A percentile compares a stretch with the other conserved stretches of the same genome.
phyloP scores from a whole-genome alignment of 257 asterid species.

The Nicotiana tabacum region DNA sequence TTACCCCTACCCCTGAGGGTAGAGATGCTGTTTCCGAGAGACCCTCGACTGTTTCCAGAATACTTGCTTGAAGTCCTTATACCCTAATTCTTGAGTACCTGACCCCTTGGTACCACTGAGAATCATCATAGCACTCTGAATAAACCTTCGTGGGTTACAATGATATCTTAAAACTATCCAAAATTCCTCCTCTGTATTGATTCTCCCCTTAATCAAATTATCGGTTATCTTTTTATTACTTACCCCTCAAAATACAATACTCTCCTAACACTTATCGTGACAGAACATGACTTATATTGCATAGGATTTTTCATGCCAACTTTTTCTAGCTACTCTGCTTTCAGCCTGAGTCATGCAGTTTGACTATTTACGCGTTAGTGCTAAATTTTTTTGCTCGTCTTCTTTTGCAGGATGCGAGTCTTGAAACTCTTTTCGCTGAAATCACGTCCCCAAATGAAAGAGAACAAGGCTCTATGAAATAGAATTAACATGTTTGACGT shows the following conservation, averaged over 20 bases:
- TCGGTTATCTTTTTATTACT: neutral
- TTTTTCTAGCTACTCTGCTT: conserved; percentile 3
- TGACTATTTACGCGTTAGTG: neutral
- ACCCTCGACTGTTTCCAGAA: neutral
- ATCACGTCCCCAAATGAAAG: neutral
- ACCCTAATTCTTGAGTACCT: neutral
- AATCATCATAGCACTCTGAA: neutral
- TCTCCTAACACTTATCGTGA: neutral
- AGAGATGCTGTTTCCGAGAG: no score
- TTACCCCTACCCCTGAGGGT: no score
- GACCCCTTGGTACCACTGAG: neutral
- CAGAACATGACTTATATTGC: neutral
- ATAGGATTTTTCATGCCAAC: neutral
- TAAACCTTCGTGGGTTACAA: neutral
- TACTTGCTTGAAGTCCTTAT: neutral
- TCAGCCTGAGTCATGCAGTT: neutral
- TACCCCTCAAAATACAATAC: neutral
- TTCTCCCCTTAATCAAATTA: neutral
- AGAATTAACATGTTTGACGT: neutral
- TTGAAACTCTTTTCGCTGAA: neutral
- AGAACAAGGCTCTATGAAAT: neutral
- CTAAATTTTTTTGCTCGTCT: neutral
- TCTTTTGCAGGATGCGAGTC: conserved; percentile 8
- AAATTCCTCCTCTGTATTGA: neutral
- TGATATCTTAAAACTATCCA: neutral